Base-by-base conservation (phyloP, 2,329 filamentous ascomycete species). In the Colletotrichum paranaense region DNA sequence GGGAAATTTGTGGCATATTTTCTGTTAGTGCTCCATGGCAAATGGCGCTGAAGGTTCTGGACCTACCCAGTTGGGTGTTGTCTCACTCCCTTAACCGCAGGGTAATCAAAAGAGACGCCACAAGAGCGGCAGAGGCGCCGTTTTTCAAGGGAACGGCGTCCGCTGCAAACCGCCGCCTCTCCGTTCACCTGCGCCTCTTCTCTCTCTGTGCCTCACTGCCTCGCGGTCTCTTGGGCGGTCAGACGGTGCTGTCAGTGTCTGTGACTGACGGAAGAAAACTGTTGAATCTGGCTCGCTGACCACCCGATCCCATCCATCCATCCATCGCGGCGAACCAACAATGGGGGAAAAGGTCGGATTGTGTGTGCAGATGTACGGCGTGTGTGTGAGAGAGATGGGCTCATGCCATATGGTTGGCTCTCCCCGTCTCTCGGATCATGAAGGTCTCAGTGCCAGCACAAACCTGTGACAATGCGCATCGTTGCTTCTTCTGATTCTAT, bases 101-200 rank as follows among this genome's bases (percentile, higher is more conserved):
- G n/a, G 32, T 35, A 55, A 55, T 24, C 5, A 24, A 55, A 28
- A 8, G 42, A 9, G 52, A 52, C 52, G 42, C 22, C 46, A 35
- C 12, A 63, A 53, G 28, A 53, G 28, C 60, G 60, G 62, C 46
- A 53, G 60, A 63, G 60, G 60, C 60, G 42, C n/a, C 42, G 42
- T 49, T 49, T 42, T 49, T 49, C 8, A 49, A 49, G 42, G 42
- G 42, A 49, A 49, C 42, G 19, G 42, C 19, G 19, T 49, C 42
- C 42, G 42, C 19, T 11, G 42, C 42, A 49, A n/a, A 22, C 19
- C 26, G 59, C 42, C 42, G 59, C 9, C 38, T 26, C 38, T 26
- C 24, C 58, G 57, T 35, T 5, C 6, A 14, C 12, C 55, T 28
- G 16, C 55, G 56, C 28, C 28, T 19, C 56, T 12, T 2, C 16